Conservation (phyloP, 306 rosid genomes). For the Astragalus membranaceus region DNA sequence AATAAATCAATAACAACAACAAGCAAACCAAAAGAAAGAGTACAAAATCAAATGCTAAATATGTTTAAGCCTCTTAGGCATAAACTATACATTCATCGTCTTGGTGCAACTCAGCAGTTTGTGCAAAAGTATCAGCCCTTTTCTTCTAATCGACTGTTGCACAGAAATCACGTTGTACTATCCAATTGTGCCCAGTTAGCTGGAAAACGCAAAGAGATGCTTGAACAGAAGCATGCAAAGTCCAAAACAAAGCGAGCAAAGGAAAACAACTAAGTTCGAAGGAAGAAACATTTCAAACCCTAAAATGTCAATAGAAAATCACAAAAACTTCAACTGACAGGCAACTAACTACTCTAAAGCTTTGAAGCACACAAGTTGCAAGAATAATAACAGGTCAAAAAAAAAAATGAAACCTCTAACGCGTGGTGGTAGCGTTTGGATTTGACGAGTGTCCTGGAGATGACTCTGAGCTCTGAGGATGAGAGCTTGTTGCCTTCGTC, state of each 20-base stretch:
- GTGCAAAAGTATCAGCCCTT: not conserved
- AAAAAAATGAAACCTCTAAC: constrained; percentile 42
- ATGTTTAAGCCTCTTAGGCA: not conserved
- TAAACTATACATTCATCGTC: not conserved
- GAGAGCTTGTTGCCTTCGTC: constrained; percentile 39
- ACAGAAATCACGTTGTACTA: not conserved
- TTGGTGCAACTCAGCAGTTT: not conserved
- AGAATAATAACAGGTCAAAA: not conserved
- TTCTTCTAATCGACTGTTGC: not conserved
- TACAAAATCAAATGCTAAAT: not conserved
- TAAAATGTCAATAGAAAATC: not conserved
- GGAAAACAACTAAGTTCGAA: too few species aligned
- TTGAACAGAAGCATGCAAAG: not conserved
- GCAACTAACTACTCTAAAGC: not conserved
- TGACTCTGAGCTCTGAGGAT: constrained; percentile 41
- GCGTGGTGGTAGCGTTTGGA: constrained; percentile 56
- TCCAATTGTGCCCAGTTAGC: not conserved
- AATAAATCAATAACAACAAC: not conserved
- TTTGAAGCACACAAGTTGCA: not conserved
- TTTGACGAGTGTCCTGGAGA: constrained; percentile 34
- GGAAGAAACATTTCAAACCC: not conserved
- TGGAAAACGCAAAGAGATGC: not conserved
- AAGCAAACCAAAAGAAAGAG: not conserved
- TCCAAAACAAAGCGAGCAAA: too few species aligned
- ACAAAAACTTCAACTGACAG: not conserved